phyloP scores from a whole-genome alignment of 2,329 filamentous ascomycete species.

The Colletotrichum karsti region DNA sequence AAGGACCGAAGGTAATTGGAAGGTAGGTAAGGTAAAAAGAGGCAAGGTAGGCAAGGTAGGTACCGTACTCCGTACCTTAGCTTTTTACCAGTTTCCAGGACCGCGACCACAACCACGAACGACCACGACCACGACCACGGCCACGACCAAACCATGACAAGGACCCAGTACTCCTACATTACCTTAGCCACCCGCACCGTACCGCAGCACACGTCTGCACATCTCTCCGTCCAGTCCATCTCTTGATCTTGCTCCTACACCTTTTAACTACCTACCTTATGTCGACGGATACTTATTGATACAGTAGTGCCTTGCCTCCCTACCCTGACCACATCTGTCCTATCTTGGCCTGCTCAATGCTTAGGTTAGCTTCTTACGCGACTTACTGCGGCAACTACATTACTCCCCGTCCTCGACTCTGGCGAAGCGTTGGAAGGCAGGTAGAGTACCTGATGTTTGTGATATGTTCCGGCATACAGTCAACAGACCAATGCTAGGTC shows the following conservation, averaged over 20 bases:
- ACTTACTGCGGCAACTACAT: background rate
- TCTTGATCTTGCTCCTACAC: background rate
- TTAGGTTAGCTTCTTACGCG: background rate
- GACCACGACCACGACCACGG: background rate
- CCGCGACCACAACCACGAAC: background rate
- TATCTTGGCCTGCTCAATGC: background rate
- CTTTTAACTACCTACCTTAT: background rate
- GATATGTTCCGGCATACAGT: constrained; percentile 11
- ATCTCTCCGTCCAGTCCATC: background rate
- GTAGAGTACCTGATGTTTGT: background rate
- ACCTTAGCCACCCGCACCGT: constrained; percentile 5
- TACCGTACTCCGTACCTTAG: too few species aligned
- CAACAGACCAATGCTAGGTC: constrained; percentile 9
- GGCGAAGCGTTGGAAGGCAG: too few species aligned
- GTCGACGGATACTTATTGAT: too few species aligned
- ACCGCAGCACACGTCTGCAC: background rate
- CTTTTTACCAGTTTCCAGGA: constrained; percentile 1
- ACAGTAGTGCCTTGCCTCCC: background rate
- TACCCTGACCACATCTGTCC: background rate
- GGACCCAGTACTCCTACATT: too few species aligned
- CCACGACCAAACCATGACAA: background rate
- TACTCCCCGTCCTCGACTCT: background rate
- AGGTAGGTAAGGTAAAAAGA: too few species aligned
- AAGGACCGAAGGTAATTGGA: background rate
- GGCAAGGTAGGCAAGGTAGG: too few species aligned